Evolutionary conservation across 371 early-diverging fungal genomes (phyloP), one percentile per base, ranked within the genome.

Genomic region (Chytridium lagenaria): DNA sequence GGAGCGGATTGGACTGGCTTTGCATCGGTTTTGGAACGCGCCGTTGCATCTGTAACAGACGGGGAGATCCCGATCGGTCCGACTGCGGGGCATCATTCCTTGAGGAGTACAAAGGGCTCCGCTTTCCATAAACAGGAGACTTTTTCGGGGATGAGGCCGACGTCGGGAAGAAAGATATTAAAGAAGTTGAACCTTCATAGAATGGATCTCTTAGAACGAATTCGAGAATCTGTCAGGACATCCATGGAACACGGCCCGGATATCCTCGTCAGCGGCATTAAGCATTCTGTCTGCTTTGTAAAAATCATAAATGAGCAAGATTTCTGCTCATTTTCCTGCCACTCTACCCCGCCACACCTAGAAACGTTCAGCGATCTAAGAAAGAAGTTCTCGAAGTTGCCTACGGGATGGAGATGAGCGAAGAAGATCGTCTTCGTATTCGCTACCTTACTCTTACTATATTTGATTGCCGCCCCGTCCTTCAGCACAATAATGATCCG

Each of bases 221-320:
- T 76, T 66, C 26, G 66, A 10, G n/a, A 34, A 7, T 49, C 64
- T 3, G 31, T 71, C 16, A 12, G 31, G 3, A 40, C 50, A 1
- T n/a, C 28, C 1, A 50, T 50, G 64, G 64, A 59, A 23, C 38
- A 31, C 28, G 69, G 52, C 33, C 7, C 7, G 3, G 69, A 69
- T 1, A 51, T 79, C 49, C 55, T 79, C 34, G 34, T 68, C 5
- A 40, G 67, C 30, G 26, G 44, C 10, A 15, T 86, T n/a, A 57
- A 76, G 31, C 80, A 90, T 40, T 82, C 86, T 50, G 81, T 85
- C 26, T 92, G 92, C 66, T 92, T 90, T 81, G 86, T 93, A 71
- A 92, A 91, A 74, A 83, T 84, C 7, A 82, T 86, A 69, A 85
- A 87, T 51, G 75, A 87, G 1, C 82, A 85, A 26, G 86, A 15